Evolutionary conservation across 1,139 yeast genomes (phyloP), one percentile per base, ranked within the genome.

Genomic region (Zygosaccharomyces pseudobailii): DNA sequence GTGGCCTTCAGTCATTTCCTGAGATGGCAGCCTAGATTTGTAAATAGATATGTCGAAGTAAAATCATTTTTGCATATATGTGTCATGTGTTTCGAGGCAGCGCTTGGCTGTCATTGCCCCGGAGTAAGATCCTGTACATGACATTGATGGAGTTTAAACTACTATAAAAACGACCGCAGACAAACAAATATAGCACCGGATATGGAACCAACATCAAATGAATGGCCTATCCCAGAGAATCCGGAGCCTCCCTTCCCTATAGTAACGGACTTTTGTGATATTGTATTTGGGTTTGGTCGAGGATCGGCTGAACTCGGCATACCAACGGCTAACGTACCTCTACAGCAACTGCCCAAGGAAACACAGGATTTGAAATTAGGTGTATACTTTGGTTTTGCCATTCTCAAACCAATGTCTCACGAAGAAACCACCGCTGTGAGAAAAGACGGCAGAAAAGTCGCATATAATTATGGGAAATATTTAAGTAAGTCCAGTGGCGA

Each of bases 231-330:
- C 24, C 86, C 90, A 4, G 74, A 69, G 0, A 42, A 57, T 0
- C 86, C 87, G 1, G 55, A 52, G 33, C 39, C 65, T 0, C 96
- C 95, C 6, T 90, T 65, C 58, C 97, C 98, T 0, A 71, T 88
- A 2, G 62, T 68, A 2, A 75, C 79, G 8, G 66, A 59, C 7
- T 67, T 68, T 45, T 70, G 88, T 6, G 71, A 72, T 31, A 80
- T 94, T 33, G 78, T 87, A 21, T 78, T 92, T 36, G 98, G 99
- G 0, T 92, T 87, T 68, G 99, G 98, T 4, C 76, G 99, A 50
- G 99, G 99, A 0, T 87, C 96, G 0, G 69, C 94, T 0, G 96
- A 89, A 58, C 73, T 94, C 41, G 97, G 97, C 0, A 86, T 89
- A 46, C 98, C 98, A 3, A 92, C 98, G 0, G 98, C 97, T 17